Evolutionary conservation across 306 rosid genomes (phyloP).

Genomic region (Hippophae rhamnoides): DNA sequence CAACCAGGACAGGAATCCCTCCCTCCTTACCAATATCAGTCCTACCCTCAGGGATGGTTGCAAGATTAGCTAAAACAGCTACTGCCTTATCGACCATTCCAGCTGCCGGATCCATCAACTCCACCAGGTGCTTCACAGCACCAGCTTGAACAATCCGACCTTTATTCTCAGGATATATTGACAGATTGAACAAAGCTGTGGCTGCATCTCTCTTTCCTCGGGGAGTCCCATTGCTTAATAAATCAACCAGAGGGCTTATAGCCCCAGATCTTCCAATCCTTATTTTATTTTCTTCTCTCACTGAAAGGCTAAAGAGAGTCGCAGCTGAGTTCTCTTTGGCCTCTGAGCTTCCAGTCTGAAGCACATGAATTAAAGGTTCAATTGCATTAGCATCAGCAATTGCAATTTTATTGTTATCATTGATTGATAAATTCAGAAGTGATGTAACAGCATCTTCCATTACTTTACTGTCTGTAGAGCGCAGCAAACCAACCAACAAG

Average conservation of each 20-base stretch:
- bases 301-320: slow-evolving; percentile 90
- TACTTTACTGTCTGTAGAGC: slow-evolving; percentile 43
- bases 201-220: slow-evolving; percentile 98
- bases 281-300: slow-evolving; percentile 82
- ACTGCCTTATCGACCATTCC: slow-evolving; percentile 99
- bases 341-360: slow-evolving; percentile 81
- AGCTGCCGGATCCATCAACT: slow-evolving; percentile 96
- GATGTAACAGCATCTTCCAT: slow-evolving; percentile 97
- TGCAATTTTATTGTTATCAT: slow-evolving; percentile 68
- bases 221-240: slow-evolving; percentile 84
- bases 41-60: slow-evolving; percentile 84
- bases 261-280: slow-evolving; percentile 93
- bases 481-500: slow-evolving; percentile 64
- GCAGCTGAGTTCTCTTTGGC: slow-evolving; percentile 98
- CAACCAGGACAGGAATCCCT: slow-evolving; percentile 89
- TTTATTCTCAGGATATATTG: slow-evolving; percentile 82
- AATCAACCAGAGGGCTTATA: slow-evolving; percentile 74
- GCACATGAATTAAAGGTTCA: slow-evolving; percentile 82
- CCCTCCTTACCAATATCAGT: slow-evolving; percentile 60
- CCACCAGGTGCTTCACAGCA: slow-evolving; percentile 86
- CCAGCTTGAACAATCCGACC: slow-evolving; percentile 83
- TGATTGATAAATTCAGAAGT: slow-evolving; percentile 86
- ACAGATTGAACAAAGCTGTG: slow-evolving; percentile 89
- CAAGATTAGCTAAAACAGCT: slow-evolving; percentile 88
- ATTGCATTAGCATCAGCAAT: slow-evolving; percentile 81